Evolutionary conservation across 768 basidiomycete species (phyloP).

Genomic region (Sarcodon aspratus): DNA sequence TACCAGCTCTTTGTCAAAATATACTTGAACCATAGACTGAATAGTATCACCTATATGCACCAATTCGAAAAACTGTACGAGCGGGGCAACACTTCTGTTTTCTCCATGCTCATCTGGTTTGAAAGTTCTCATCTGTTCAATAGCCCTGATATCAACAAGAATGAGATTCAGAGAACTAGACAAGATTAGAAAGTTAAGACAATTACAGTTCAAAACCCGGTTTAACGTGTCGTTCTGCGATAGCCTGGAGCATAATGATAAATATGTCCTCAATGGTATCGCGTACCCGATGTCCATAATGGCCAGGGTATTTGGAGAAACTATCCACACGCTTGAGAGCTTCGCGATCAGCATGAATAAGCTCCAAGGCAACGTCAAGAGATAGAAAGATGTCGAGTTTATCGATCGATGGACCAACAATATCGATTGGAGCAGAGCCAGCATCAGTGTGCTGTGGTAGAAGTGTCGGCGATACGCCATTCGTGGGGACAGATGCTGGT

Average conservation of each 20-base stretch:
- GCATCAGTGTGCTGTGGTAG: background rate
- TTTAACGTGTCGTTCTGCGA: constrained; percentile 69
- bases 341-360: constrained; percentile 90
- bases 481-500: background rate
- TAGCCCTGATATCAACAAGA: constrained; percentile 46
- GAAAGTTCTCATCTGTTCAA: constrained; percentile 81
- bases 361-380: constrained; percentile 79
- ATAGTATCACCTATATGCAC: constrained; percentile 97
- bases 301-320: constrained; percentile 79
- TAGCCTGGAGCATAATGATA: constrained; percentile 66
- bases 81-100: constrained; percentile 69
- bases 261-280: constrained; percentile 95
- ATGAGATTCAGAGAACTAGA: constrained; percentile 1
- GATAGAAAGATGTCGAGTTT: constrained; percentile 84
- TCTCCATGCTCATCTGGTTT: constrained; percentile 80
- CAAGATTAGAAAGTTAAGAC: background rate
- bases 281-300: constrained; percentile 75
- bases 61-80: constrained; percentile 94
- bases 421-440: constrained; percentile 8
- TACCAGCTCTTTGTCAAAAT: constrained; percentile 93
- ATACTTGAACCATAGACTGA: constrained; percentile 95
- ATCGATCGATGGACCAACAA: constrained; percentile 19
- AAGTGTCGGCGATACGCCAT: background rate
- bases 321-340: constrained; percentile 87
- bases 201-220: constrained; percentile 57